phyloP scores from a whole-genome alignment of 768 basidiomycete genomes.

The Rhodotorula diobovata region DNA sequence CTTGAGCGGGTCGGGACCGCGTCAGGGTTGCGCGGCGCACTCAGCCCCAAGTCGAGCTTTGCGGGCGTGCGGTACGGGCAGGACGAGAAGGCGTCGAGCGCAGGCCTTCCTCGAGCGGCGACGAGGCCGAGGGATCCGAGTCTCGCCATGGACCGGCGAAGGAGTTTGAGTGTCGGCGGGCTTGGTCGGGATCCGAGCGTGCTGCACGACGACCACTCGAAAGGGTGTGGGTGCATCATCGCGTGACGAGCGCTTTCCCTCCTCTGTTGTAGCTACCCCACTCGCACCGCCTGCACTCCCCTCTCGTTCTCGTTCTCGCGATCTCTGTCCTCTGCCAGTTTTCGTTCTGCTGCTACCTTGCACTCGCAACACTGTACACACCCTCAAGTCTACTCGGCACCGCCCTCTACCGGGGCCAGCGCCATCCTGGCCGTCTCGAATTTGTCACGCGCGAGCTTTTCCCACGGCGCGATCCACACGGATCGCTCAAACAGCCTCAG shows the following conservation, averaged over 20 bases:
- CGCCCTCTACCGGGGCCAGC: background rate
- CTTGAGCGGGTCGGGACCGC: background rate
- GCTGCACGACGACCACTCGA: background rate
- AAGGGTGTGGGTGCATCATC: slow-evolving; percentile 27
- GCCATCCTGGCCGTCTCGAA: background rate
- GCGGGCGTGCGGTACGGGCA: slow-evolving; percentile 16
- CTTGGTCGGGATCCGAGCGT: slow-evolving; percentile 25
- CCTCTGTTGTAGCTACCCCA: background rate
- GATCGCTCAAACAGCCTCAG: slow-evolving; percentile 17
- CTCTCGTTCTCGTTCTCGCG: background rate
- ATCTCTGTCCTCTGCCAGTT: background rate
- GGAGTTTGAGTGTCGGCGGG: slow-evolving; percentile 36
- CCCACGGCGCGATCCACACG: slow-evolving; percentile 27
- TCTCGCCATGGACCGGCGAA: slow-evolving; percentile 30
- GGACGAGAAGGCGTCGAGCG: slow-evolving; percentile 8
- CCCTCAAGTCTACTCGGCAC: background rate
- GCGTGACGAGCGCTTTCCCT: background rate
- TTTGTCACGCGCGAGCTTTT: slow-evolving; percentile 10
- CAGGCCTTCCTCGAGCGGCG: background rate
- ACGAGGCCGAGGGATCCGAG: slow-evolving; percentile 10
- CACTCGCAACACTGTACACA: no score
- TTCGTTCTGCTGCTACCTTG: no score
- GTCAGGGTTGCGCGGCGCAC: background rate
- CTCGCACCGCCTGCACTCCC: background rate
- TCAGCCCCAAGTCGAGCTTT: background rate